phyloP scores from a whole-genome alignment of 768 basidiomycete genomes.

The Daedaleopsis nitida region DNA sequence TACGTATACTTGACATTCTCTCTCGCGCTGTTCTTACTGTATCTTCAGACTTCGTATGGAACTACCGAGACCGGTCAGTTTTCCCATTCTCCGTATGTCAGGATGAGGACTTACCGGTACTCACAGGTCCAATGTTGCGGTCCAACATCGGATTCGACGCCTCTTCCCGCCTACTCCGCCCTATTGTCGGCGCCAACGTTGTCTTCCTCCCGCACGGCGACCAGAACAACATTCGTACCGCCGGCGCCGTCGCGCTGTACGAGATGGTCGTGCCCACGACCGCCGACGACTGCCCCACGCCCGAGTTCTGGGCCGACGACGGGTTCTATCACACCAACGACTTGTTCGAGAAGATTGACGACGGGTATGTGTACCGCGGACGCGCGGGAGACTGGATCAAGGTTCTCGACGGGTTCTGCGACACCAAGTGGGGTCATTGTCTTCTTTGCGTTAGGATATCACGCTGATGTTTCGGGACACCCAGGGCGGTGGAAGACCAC shows the following conservation, averaged over 20 bases:
- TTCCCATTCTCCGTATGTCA: background rate
- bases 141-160: too few species aligned
- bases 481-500: slow-evolving; percentile 1
- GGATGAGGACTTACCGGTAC: too few species aligned
- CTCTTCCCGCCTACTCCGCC: background rate
- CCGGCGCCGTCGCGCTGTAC: background rate
- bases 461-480: background rate
- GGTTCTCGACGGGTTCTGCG: slow-evolving; percentile 2
- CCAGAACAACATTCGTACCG: background rate
- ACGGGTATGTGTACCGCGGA: slow-evolving; percentile 5
- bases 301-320: background rate
- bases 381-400: slow-evolving; percentile 7
- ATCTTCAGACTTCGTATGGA: background rate
- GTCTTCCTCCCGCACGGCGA: background rate
- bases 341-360: slow-evolving; percentile 2
- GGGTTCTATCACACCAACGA: slow-evolving; percentile 8
- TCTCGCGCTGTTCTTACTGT: too few species aligned
- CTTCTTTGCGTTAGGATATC: background rate
- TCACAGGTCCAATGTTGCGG: too few species aligned
- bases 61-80: background rate
- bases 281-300: slow-evolving; percentile 3
- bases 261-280: slow-evolving; percentile 2
- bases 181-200: background rate
- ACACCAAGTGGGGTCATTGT: background rate
- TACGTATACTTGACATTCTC: background rate